Base-by-base conservation (phyloP, 371 early-diverging fungal genomes). In the Actinomortierella wolfii region DNA sequence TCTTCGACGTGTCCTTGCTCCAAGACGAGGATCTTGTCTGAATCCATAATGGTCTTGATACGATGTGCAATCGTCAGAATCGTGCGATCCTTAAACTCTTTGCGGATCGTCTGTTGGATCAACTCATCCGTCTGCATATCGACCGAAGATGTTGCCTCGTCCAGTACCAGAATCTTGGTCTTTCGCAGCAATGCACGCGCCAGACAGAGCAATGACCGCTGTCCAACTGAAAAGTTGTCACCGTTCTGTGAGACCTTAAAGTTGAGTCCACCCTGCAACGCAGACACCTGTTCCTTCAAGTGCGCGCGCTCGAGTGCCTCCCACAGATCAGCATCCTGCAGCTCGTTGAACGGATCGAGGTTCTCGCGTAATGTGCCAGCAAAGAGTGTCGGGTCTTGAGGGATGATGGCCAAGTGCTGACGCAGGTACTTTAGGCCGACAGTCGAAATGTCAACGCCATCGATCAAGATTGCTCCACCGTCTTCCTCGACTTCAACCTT, bases 371-470 rank as follows among this genome's bases (percentile, higher is more conserved):
- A 48, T 0, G 60, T 82, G 28, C 95, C 94, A 4, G 87, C 80
- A 78, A 94, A 97, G 21, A 96, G 69, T 14, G 90, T 89, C 4
- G 95, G 94, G 48, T 96, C 96, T 76, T 97, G 97, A 23, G 97
- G 96, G 61, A 97, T 94, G 60, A 97, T 94, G 1, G 93, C 56
- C 39, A 68, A 18, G 44, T 62, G 77, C 18, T 60, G 57, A 28
- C 69, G 70, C 2, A 75, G 66, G 7, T 51, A 42, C 24, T 64
- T 48, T 26, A 75, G 45, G 3, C 68, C 63, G 14, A 69, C 17
- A 0, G 59, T 75, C 2, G 70, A 70, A 29, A 96, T 94, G 64
- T 95, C 91, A 1, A 93, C 81, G 34, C 89, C 92, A 58, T 97
- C 74, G 20, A 73, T 67, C 51, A 52, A 55, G 42, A 73, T 73